Percentiles rank a stretch among this genome's conserved stretches.
Conservation (phyloP, 305 asterid species). For the Solanum hybrid region DNA sequence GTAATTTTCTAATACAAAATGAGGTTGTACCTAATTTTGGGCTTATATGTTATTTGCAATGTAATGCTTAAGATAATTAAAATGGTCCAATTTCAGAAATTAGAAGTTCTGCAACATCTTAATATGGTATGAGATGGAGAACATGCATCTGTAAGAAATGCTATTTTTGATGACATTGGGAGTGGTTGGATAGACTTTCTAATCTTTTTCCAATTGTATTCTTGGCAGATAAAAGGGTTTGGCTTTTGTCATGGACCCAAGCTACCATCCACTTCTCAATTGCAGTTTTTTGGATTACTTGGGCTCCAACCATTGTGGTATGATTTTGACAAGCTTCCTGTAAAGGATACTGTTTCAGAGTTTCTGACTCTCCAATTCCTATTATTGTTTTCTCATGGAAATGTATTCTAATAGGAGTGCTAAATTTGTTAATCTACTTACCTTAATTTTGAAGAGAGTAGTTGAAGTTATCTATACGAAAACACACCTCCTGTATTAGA, state of each 20-base stretch:
- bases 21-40: background rate
- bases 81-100: background rate
- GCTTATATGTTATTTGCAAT: background rate
- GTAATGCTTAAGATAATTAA: background rate
- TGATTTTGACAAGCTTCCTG: slow-evolving; percentile 9
- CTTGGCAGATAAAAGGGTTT: slow-evolving; percentile 69
- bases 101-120: background rate
- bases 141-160: background rate
- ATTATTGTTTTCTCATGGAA: background rate
- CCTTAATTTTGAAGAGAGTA: background rate
- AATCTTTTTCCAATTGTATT: background rate
- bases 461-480: background rate
- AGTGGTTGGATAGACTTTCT: background rate
- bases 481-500: background rate
- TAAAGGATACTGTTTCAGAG: background rate
- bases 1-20: background rate
- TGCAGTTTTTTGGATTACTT: slow-evolving; percentile 79
- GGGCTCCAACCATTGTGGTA: slow-evolving; percentile 88
- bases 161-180: background rate
- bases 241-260: slow-evolving; percentile 79
- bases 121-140: background rate
- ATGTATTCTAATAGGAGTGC: background rate
- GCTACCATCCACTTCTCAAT: slow-evolving; percentile 62
- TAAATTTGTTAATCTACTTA: background rate
- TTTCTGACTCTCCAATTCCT: background rate